Conservation (phyloP, 169 alveolate species). For the Neospora caninum region DNA sequence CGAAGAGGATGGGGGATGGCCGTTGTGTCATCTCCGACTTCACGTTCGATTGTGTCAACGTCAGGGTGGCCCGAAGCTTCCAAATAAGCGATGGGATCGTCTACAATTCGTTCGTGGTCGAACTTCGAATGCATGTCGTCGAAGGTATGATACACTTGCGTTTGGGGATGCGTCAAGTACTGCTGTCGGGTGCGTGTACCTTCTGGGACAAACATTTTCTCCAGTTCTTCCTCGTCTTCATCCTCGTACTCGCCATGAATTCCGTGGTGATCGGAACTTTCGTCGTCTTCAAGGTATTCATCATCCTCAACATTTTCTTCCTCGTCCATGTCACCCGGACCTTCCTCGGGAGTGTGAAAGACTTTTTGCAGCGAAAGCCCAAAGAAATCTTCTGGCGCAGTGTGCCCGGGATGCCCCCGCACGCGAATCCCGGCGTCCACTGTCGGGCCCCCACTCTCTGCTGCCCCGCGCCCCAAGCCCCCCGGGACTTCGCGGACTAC, state of each 20-base stretch:
- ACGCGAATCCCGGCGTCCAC: not conserved
- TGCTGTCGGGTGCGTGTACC: conserved; percentile 58
- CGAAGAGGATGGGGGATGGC: conserved; percentile 58
- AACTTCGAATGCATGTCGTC: conserved; percentile 49
- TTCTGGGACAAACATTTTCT: conserved; percentile 34
- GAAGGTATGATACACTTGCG: conserved; percentile 62
- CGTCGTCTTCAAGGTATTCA: conserved; percentile 55
- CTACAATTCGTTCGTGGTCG: conserved; percentile 32
- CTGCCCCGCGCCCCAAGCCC: conserved; percentile 9
- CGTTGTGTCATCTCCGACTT: conserved; percentile 42
- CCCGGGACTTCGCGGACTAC: conserved; percentile 50
- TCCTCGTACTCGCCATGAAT: conserved; percentile 27
- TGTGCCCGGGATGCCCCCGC: conserved; percentile 43
- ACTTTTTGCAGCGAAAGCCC: conserved; percentile 52
- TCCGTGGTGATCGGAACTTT: conserved; percentile 30
- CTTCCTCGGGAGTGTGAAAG: conserved; percentile 59
- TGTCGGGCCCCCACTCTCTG: not conserved
- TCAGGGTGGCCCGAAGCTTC: conserved; percentile 57
- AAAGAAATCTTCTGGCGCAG: conserved; percentile 32
- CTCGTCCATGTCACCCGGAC: conserved; percentile 1
- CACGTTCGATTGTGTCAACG: conserved; percentile 50
- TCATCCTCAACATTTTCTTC: conserved; percentile 45
- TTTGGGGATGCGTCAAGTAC: conserved; percentile 48
- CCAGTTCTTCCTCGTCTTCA: conserved; percentile 54
- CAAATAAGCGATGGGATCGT: conserved; percentile 50